Conservation (phyloP, 495 filamentous ascomycete genomes). For the Astrothelium subdiscretum region DNA sequence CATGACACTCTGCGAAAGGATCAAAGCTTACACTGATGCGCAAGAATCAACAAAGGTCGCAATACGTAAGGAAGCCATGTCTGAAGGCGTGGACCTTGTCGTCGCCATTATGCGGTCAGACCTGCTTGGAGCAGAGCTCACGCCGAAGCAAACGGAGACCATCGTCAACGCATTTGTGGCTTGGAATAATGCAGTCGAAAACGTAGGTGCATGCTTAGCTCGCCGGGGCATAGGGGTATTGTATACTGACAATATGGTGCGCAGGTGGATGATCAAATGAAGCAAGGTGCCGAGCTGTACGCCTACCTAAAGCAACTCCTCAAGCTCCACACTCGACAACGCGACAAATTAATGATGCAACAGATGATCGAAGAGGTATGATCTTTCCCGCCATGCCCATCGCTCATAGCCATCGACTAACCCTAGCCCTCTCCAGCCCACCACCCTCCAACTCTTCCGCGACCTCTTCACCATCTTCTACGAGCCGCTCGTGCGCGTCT, state of each 20-base stretch:
- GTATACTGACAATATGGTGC: background rate
- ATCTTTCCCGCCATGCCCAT: background rate
- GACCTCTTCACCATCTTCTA: slow-evolving; percentile 99
- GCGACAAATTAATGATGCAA: slow-evolving; percentile 96
- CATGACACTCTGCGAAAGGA: slow-evolving; percentile 62
- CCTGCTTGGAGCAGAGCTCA: slow-evolving; percentile 55
- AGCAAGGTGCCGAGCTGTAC: slow-evolving; percentile 78
- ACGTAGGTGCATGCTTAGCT: slow-evolving; percentile 36
- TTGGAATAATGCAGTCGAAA: slow-evolving; percentile 88
- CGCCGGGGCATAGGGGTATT: background rate
- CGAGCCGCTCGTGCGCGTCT: slow-evolving; percentile 88
- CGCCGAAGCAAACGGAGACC: slow-evolving; percentile 59
- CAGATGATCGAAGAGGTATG: slow-evolving; percentile 77
- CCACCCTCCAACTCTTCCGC: slow-evolving; percentile 82
- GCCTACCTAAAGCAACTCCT: slow-evolving; percentile 89
- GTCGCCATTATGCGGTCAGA: slow-evolving; percentile 73
- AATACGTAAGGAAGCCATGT: slow-evolving; percentile 57
- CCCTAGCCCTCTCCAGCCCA: slow-evolving; percentile 37
- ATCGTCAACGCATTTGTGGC: slow-evolving; percentile 94
- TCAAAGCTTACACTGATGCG: slow-evolving; percentile 64
- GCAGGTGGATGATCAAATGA: slow-evolving; percentile 64
- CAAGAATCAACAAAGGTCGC: slow-evolving; percentile 60
- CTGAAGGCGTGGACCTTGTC: slow-evolving; percentile 67
- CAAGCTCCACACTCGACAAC: slow-evolving; percentile 80
- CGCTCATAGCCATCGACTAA: background rate